Evolutionary conservation across 148 eudicot genomes (phyloP).

Genomic region (Cornus controversa): DNA sequence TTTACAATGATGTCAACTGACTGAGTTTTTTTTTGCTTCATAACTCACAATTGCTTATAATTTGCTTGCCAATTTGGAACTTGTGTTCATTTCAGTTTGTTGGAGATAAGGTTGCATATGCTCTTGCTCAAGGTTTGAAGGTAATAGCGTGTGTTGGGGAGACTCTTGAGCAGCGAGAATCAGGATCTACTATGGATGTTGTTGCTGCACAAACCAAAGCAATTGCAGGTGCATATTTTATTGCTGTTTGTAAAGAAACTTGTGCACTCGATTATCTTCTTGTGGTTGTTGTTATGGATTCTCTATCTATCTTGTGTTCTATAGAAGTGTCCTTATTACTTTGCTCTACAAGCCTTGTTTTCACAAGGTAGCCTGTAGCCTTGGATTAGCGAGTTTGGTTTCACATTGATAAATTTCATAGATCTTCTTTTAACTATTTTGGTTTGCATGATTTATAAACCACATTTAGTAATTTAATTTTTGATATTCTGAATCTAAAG

Average conservation of each 20-base stretch:
- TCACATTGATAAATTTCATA: neutral
- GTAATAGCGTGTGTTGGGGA: conserved; percentile 97
- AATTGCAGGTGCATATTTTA: conserved; percentile 58
- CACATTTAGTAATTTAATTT: neutral
- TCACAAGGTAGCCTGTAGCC: neutral
- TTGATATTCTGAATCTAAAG: neutral
- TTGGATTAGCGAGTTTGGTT: neutral
- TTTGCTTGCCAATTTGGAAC: neutral
- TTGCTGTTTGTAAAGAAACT: neutral
- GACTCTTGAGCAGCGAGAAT: conserved; percentile 92
- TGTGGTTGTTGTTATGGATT: neutral
- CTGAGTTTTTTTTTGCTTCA: neutral
- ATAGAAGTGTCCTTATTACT: neutral
- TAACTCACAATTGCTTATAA: neutral
- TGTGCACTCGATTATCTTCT: neutral
- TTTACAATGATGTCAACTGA: neutral
- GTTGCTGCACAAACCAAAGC: conserved; percentile 94
- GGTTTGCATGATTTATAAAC: neutral
- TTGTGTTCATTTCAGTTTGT: conserved; percentile 55
- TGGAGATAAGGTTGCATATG: conserved; percentile 92
- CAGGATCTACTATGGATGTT: conserved; percentile 81
- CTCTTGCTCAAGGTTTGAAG: conserved; percentile 80
- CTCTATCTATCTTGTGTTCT: neutral
- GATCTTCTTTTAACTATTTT: neutral
- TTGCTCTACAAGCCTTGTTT: neutral